Evolutionary conservation across 495 filamentous ascomycete genomes (phyloP).

Genomic region (Penicillium soppii): DNA sequence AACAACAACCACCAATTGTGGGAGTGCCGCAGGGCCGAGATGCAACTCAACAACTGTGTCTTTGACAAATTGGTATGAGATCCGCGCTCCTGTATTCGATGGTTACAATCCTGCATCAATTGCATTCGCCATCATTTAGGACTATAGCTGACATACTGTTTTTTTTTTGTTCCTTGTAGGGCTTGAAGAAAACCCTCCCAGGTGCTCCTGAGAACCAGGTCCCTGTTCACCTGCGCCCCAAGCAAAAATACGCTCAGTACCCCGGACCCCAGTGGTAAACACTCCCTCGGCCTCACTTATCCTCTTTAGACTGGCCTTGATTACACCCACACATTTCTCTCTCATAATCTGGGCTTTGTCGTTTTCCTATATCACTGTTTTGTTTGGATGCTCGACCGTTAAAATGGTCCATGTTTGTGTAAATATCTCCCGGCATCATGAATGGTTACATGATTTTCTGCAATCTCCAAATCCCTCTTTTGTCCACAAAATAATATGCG

Average conservation of each 20-base stretch:
- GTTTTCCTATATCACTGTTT: conserved; percentile 22
- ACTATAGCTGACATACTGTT: conserved; percentile 5
- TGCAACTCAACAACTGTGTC: conserved; percentile 86
- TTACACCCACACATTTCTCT: conserved; percentile 9
- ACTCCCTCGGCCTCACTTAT: conserved; percentile 9
- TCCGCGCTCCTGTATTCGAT: neutral
- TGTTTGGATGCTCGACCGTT: conserved; percentile 23
- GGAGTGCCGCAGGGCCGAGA: conserved; percentile 78
- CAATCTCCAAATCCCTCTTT: conserved; percentile 1
- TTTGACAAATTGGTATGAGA: conserved; percentile 86
- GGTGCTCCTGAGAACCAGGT: conserved; percentile 71
- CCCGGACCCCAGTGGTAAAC: conserved; percentile 45
- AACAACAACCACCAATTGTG: conserved; percentile 96
- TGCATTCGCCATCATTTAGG: neutral
- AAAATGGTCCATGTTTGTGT: conserved; percentile 35
- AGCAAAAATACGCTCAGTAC: conserved; percentile 68
- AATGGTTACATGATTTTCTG: conserved; percentile 34
- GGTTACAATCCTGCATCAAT: conserved; percentile 1
- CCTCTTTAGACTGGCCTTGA: conserved; percentile 8
- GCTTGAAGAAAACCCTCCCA: conserved; percentile 87
- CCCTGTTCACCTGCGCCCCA: conserved; percentile 79
- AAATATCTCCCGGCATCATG: conserved; percentile 49
- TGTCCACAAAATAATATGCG: conserved; percentile 1
- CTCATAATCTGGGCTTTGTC: conserved; percentile 16
- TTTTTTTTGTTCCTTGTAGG: conserved; percentile 47